These are phyloP conservation scores for Rhamnella rubrinervis DNA, from an alignment of 331 rosid genomes.

Conservation along the genomic window DNA sequence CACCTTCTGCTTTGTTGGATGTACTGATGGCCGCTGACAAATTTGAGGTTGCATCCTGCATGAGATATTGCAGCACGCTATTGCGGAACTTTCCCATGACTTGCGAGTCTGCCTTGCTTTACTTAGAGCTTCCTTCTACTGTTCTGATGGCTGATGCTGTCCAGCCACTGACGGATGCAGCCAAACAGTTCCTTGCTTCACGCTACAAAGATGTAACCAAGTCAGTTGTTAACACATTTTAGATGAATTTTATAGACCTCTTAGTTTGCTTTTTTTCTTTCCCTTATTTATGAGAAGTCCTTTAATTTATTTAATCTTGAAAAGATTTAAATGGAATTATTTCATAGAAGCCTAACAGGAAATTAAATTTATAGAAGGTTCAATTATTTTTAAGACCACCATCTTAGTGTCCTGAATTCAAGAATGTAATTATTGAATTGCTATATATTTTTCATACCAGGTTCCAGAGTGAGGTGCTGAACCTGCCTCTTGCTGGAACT, in stretches of 20 bases:
- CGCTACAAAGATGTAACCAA: constrained; percentile 42
- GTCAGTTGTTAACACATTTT: constrained; percentile 30
- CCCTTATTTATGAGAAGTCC: neutral
- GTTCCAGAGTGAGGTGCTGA: constrained; percentile 39
- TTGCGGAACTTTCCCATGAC: constrained; percentile 45
- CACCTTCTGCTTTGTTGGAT: constrained; percentile 42
- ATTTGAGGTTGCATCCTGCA: constrained; percentile 53
- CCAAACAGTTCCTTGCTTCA: constrained; percentile 45
- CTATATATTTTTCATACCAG: constrained; percentile 18
- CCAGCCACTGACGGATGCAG: constrained; percentile 48
- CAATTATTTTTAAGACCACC: neutral
- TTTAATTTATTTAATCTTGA: too few relatives aligned
- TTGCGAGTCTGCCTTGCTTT: constrained; percentile 45
- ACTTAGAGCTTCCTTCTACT: constrained; percentile 51
- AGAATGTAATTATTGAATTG: constrained; percentile 2
- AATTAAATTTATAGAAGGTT: neutral
- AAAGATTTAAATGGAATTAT: too few relatives aligned
- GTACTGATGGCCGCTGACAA: constrained; percentile 56
- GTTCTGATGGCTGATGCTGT: constrained; percentile 46
- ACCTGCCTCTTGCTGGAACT: constrained; percentile 49
- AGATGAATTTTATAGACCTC: neutral
- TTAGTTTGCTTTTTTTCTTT: neutral
- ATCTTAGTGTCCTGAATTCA: neutral
- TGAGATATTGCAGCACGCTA: constrained; percentile 43
- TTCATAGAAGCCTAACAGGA: too few relatives aligned